Percentiles rank a stretch among this genome's conserved stretches.
Conservation (phyloP, 2,329 filamentous ascomycete genomes). For the Akanthomyces lecanii region DNA sequence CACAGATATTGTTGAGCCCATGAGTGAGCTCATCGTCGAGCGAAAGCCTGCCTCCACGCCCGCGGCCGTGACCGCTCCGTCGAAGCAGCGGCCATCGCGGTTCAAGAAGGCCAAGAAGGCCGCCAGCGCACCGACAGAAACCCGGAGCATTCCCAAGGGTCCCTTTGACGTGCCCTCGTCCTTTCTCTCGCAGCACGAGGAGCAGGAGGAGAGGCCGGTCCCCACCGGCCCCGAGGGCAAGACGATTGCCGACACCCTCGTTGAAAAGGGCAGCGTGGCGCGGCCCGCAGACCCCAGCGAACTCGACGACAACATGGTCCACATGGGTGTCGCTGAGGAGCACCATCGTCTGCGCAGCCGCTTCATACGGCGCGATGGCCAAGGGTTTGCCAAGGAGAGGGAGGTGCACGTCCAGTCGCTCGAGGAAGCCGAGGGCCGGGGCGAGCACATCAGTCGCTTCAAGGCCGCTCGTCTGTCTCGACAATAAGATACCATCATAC, state of each 20-base stretch:
- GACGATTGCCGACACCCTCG: slow-evolving; percentile 56
- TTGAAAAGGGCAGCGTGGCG: slow-evolving; percentile 47
- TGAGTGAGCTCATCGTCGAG: slow-evolving; percentile 50
- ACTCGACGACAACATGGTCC: slow-evolving; percentile 64
- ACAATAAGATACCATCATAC: slow-evolving; percentile 33
- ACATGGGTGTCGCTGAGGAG: slow-evolving; percentile 74
- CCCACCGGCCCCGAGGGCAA: slow-evolving; percentile 48
- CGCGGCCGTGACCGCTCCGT: slow-evolving; percentile 16
- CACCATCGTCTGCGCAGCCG: slow-evolving; percentile 80
- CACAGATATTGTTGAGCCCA: slow-evolving; percentile 40
- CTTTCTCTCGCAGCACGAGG: slow-evolving; percentile 33
- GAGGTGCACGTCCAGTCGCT: slow-evolving; percentile 64
- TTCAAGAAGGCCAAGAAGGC: slow-evolving; percentile 42
- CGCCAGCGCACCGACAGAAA: slow-evolving; percentile 16
- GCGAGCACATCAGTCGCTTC: slow-evolving; percentile 66
- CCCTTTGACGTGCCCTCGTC: slow-evolving; percentile 41
- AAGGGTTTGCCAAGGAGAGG: slow-evolving; percentile 69
- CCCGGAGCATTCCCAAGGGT: slow-evolving; percentile 31
- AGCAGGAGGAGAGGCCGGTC: slow-evolving; percentile 29
- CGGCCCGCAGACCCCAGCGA: slow-evolving; percentile 50
- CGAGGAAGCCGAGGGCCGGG: slow-evolving; percentile 61
- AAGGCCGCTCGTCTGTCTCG: slow-evolving; percentile 63
- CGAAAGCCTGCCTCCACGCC: slow-evolving; percentile 30
- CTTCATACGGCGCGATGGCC: slow-evolving; percentile 74
- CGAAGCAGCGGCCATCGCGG: slow-evolving; percentile 41